A percentile compares a stretch with the other conserved stretches of the same genome.
Evolutionary conservation across 2,329 filamentous ascomycete species (phyloP).

Genomic region (Nigrograna mackinnonii): DNA sequence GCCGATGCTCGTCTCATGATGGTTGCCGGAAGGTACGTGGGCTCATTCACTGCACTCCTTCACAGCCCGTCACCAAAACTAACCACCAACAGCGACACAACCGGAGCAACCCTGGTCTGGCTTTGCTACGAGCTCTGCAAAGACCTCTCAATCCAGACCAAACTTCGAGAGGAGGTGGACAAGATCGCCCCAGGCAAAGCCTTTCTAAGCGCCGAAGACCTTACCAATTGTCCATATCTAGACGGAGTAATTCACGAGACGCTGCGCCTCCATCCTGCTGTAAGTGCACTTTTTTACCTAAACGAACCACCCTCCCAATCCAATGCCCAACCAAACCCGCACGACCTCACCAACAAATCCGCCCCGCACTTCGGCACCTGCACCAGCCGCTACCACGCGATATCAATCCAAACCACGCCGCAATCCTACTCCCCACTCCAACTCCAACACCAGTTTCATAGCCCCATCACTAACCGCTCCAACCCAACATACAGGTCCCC

Average conservation of each 20-base stretch:
- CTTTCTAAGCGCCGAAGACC: constrained; percentile 28
- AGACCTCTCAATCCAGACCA: constrained; percentile 20
- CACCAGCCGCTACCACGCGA: too few species aligned
- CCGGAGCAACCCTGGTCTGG: constrained; percentile 29
- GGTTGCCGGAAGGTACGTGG: constrained; percentile 33
- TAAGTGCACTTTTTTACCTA: too few species aligned
- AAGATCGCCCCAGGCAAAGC: constrained; percentile 14
- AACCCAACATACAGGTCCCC: too few species aligned
- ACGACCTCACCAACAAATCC: too few species aligned
- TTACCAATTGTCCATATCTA: constrained; percentile 27
- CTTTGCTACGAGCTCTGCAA: constrained; percentile 34
- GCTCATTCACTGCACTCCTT: not conserved
- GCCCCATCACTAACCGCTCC: too few species aligned
- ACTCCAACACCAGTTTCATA: too few species aligned
- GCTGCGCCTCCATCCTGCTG: constrained; percentile 32
- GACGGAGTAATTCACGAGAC: constrained; percentile 36
- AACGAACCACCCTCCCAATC: too few species aligned
- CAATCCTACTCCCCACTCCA: too few species aligned
- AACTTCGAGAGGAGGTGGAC: constrained; percentile 24
- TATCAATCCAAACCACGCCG: too few species aligned
- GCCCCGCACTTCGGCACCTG: too few species aligned
- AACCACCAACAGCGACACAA: constrained; percentile 26
- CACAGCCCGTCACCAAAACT: not conserved
- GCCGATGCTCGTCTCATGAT: constrained; percentile 30
- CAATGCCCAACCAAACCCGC: too few species aligned